Conservation (phyloP, 2,329 filamentous ascomycete species). For the Botrytis aclada region DNA sequence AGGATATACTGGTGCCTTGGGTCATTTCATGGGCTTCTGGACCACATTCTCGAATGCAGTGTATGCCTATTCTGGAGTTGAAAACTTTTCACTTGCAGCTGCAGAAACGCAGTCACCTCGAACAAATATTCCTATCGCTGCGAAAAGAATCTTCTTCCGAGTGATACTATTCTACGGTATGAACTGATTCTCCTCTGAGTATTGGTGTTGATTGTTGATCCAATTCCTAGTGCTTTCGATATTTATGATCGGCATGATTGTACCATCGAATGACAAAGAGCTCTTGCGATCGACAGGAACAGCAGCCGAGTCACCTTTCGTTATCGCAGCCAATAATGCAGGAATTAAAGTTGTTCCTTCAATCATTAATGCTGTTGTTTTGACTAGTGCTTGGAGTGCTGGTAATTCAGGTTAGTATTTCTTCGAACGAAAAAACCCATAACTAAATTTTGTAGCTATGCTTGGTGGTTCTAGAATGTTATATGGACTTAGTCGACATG, state of each 20-base stretch:
- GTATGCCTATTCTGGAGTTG: constrained; percentile 49
- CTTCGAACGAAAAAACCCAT: no score
- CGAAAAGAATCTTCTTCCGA: constrained; percentile 50
- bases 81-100: constrained; percentile 53
- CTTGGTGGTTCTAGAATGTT: constrained; percentile 57
- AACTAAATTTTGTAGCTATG: constrained; percentile 43
- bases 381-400: constrained; percentile 68
- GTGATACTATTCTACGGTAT: constrained; percentile 53
- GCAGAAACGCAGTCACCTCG: constrained; percentile 54
- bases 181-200: no score
- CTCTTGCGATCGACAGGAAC: constrained; percentile 46
- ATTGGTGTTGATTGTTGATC: not conserved
- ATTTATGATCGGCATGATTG: constrained; percentile 52
- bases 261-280: constrained; percentile 50
- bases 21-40: constrained; percentile 53
- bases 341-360: constrained; percentile 65
- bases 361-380: constrained; percentile 73
- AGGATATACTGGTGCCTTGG: constrained; percentile 51
- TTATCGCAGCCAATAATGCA: constrained; percentile 68
- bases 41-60: constrained; percentile 46
- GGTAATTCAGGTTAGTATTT: constrained; percentile 51
- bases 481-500: constrained; percentile 54
- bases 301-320: constrained; percentile 58
- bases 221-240: constrained; percentile 40
- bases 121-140: constrained; percentile 51